Conservation (phyloP, 2,329 filamentous ascomycete species). For the Microsporum audouinii region DNA sequence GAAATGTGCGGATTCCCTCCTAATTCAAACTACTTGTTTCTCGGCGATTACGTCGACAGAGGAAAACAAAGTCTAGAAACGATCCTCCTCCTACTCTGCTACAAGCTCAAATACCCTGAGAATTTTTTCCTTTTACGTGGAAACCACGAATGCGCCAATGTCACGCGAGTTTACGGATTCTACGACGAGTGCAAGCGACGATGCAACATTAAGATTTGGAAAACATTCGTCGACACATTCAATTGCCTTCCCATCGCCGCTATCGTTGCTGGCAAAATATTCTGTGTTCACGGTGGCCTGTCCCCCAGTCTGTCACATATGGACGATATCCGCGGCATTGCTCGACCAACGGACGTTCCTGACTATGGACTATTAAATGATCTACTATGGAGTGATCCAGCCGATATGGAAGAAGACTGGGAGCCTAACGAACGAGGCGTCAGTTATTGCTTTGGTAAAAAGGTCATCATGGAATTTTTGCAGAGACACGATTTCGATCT, state of each 20-base stretch:
- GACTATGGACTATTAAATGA: slow-evolving; percentile 95
- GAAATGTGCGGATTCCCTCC: slow-evolving; percentile 98
- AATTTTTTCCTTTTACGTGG: slow-evolving; percentile 93
- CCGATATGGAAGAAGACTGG: slow-evolving; percentile 97
- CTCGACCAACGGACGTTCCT: slow-evolving; percentile 88
- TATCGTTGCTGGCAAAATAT: slow-evolving; percentile 96
- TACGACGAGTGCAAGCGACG: slow-evolving; percentile 96
- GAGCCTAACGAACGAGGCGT: slow-evolving; percentile 94
- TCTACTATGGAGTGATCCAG: slow-evolving; percentile 91
- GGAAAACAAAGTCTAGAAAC: slow-evolving; percentile 95
- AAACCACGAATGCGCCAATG: slow-evolving; percentile 94
- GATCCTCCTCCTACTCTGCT: slow-evolving; percentile 82
- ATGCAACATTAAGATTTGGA: slow-evolving; percentile 96
- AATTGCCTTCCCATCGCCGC: slow-evolving; percentile 89
- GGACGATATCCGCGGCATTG: slow-evolving; percentile 96
- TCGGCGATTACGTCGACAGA: slow-evolving; percentile 92
- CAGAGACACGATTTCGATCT: slow-evolving; percentile 92
- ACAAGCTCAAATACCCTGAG: slow-evolving; percentile 93
- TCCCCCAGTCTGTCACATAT: slow-evolving; percentile 89
- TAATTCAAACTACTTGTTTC: slow-evolving; percentile 80
- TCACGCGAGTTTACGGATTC: slow-evolving; percentile 91
- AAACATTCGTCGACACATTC: slow-evolving; percentile 94
- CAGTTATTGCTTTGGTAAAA: slow-evolving; percentile 97
- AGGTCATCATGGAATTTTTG: slow-evolving; percentile 93
- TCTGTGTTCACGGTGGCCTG: slow-evolving; percentile 89